Percentiles rank a stretch among this genome's conserved stretches.
Conservation (phyloP, 768 basidiomycete genomes). For the Kwoniella sp. region DNA sequence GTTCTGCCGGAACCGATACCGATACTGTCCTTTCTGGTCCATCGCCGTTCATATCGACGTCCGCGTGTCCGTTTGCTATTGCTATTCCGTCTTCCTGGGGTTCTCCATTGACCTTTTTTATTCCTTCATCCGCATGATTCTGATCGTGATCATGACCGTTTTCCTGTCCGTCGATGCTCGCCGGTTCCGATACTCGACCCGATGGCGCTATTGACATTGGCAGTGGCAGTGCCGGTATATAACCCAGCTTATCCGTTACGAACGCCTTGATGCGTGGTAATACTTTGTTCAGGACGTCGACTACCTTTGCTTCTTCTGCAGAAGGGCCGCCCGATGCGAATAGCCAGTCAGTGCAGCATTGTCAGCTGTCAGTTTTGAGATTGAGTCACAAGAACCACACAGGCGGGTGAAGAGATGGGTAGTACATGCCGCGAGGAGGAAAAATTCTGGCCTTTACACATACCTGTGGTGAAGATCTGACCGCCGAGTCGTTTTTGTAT, state of each 20-base stretch:
- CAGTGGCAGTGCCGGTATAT: background rate
- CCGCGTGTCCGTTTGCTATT: too few relatives aligned
- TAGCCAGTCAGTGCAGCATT: background rate
- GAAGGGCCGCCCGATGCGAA: background rate
- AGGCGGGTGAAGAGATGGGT: too few relatives aligned
- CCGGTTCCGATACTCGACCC: background rate
- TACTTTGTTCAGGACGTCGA: constrained; percentile 70
- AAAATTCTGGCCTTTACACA: constrained; percentile 25
- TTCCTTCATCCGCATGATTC: too few relatives aligned
- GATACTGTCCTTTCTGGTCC: too few relatives aligned
- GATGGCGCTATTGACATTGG: background rate
- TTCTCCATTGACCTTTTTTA: too few relatives aligned
- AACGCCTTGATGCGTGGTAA: constrained; percentile 68
- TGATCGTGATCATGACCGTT: too few relatives aligned
- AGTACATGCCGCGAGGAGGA: constrained; percentile 1
- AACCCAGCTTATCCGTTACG: constrained; percentile 53
- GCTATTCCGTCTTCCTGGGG: too few relatives aligned
- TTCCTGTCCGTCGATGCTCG: background rate
- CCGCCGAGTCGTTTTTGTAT: constrained; percentile 67
- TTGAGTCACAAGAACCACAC: background rate
- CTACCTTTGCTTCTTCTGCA: constrained; percentile 71
- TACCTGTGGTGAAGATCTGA: constrained; percentile 67
- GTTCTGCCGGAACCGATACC: too few relatives aligned
- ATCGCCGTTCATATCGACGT: too few relatives aligned
- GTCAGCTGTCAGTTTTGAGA: background rate